These are phyloP conservation scores for Perkinsela sp. DNA, from an alignment of 208 protist genomes.

Conservation along the genomic window DNA sequence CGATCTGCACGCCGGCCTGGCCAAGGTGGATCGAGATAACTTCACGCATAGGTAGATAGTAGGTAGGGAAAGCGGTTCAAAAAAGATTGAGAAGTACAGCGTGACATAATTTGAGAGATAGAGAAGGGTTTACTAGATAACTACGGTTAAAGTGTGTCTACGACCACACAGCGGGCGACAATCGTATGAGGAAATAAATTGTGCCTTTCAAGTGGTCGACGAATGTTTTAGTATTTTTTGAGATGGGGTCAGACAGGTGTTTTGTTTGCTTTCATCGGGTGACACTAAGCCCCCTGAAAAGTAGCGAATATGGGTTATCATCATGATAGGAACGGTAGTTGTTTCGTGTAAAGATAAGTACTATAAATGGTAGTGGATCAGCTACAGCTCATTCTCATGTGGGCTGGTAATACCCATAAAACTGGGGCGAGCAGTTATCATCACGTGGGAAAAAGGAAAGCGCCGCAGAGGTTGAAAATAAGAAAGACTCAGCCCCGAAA, in stretches of 20 bases:
- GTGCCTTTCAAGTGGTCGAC: too few species aligned
- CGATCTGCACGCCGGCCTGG: conserved; percentile 83
- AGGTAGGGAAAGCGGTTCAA: not conserved
- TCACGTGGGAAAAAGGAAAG: too few species aligned
- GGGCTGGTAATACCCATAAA: too few species aligned
- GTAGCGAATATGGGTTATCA: not conserved
- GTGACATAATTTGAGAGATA: conserved; percentile 2
- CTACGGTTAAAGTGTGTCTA: conserved; percentile 5
- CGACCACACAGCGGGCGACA: too few species aligned
- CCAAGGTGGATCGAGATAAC: conserved; percentile 77
- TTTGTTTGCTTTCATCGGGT: not conserved
- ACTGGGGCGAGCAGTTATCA: too few species aligned
- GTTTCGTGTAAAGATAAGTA: too few species aligned
- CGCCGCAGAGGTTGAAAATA: too few species aligned
- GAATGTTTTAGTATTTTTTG: too few species aligned
- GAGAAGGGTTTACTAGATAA: conserved; percentile 4
- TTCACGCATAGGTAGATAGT: conserved; percentile 46
- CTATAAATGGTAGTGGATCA: too few species aligned
- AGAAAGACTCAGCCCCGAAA: not conserved
- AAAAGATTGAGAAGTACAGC: conserved; percentile 6
- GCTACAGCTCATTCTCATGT: too few species aligned
- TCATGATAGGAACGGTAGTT: not conserved
- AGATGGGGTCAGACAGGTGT: too few species aligned
- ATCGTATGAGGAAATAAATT: too few species aligned
- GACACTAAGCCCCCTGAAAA: not conserved